Evolutionary conservation across 768 basidiomycete species (phyloP).

Genomic region (Amanita fuliginea): DNA sequence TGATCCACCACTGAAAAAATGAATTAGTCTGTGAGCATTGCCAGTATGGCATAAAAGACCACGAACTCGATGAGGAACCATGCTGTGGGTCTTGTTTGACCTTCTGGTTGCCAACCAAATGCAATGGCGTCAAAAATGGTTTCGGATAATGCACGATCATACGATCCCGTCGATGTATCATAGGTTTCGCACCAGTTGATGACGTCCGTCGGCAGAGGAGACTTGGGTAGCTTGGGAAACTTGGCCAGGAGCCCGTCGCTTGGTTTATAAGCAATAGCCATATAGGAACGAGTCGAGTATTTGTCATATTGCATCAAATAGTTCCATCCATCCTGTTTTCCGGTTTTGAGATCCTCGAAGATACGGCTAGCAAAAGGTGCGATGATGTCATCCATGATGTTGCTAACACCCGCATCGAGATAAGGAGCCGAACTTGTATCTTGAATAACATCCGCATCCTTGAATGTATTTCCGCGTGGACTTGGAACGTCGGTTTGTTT

Average conservation of each 20-base stretch:
- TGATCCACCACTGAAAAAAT: neutral
- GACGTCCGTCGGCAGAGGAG: neutral
- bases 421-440: neutral
- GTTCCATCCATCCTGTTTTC: conserved; percentile 13
- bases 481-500: neutral
- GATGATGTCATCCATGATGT: neutral
- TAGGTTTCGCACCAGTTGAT: conserved; percentile 25
- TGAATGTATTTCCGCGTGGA: neutral
- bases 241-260: neutral
- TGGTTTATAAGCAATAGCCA: neutral
- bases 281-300: neutral
- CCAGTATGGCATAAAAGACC: neutral
- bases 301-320: neutral
- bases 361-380: neutral
- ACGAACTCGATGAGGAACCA: neutral
- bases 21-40: neutral
- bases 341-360: neutral
- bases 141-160: conserved; percentile 23
- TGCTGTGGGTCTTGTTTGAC: neutral
- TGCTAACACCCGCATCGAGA: neutral
- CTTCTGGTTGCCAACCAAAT: neutral
- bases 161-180: conserved; percentile 18
- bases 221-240: neutral
- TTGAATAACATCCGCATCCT: neutral
- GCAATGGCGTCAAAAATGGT: conserved; percentile 20